phyloP scores from a whole-genome alignment of 805 yeast genomes.

The Metschnikowia aberdeeniae region DNA sequence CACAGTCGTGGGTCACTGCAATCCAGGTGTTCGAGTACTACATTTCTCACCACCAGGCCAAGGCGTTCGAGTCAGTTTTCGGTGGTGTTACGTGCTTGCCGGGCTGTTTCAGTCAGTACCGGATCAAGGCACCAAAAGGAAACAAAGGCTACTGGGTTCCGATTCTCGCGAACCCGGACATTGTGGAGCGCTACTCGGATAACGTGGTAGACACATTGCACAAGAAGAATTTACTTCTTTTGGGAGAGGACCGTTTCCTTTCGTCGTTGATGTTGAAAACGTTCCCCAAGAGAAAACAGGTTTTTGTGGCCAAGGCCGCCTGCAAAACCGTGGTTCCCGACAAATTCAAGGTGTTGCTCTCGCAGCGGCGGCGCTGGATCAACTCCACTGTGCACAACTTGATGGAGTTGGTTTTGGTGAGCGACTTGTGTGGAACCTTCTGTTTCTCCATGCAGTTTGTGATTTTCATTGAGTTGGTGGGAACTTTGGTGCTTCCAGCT shows the following conservation, averaged over 20 bases:
- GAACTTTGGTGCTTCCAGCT: constrained; percentile 84
- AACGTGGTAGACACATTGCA: constrained; percentile 82
- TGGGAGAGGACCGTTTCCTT: constrained; percentile 88
- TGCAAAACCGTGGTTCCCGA: constrained; percentile 92
- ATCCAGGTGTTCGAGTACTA: constrained; percentile 93
- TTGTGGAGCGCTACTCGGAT: constrained; percentile 86
- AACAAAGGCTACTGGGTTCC: constrained; percentile 79
- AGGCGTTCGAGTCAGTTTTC: constrained; percentile 91
- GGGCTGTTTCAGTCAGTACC: constrained; percentile 90
- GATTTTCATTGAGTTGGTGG: constrained; percentile 75
- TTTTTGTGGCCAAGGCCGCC: constrained; percentile 85
- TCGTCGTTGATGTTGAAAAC: constrained; percentile 83
- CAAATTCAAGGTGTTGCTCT: constrained; percentile 68
- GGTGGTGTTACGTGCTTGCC: constrained; percentile 95
- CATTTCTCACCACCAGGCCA: constrained; percentile 90
- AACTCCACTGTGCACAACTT: constrained; percentile 91
- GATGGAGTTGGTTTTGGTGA: constrained; percentile 79
- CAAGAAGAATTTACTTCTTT: constrained; percentile 73
- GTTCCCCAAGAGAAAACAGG: constrained; percentile 83
- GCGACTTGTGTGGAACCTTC: constrained; percentile 89
- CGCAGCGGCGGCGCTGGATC: constrained; percentile 96
- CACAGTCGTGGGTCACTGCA: constrained; percentile 82
- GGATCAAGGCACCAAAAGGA: constrained; percentile 88
- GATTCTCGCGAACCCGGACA: constrained; percentile 85
- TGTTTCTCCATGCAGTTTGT: constrained; percentile 95